Base-by-base conservation (phyloP, 306 rosid genomes). In the Dalbergia cochinchinensis region DNA sequence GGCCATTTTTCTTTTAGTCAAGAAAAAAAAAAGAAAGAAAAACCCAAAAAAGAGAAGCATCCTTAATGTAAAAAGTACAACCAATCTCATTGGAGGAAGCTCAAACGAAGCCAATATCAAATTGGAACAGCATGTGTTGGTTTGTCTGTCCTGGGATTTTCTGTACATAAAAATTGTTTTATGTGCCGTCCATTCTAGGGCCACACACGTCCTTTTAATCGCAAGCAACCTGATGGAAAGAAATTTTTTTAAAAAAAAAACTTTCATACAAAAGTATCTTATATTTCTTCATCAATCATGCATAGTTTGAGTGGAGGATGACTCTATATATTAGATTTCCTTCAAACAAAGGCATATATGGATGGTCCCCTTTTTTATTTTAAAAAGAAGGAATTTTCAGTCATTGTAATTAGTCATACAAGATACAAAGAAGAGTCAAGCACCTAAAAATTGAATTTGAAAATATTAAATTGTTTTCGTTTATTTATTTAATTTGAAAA, bases 181-280 rank as follows among this genome's bases (percentile, higher is more conserved):
- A 55, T 57, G 69, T 47, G 8, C 82, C 82, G 82, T 57, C 82
- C 75, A 67, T 6, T 7, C 0, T 6, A 22, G 69, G 41, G 50
- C 82, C 82, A 57, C 50, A 68, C 2, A 78, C 76, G 76, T 78
- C 82, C 37, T 59, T 78, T 18, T 78, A 78, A 41, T 22, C 7
- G 67, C 0, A 26, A 22, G 5, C 82, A 67, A 78, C 50, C 41
- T 68, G 3, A 26, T 67, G 33, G 11, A 78, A 55, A n/a, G n/a
- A n/a, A n/a, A n/a, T n/a, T n/a, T n/a, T n/a, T n/a, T n/a, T n/a
- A n/a, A n/a, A n/a, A n/a, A n/a, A n/a, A n/a, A 66, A 67, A 58
- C 67, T 77, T 55, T 11, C 59, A 31, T 26, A 10, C 16, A 42
- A 55, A 64, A 78, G 26, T 57, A 31, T 77, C 19, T 53, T 20